phyloP scores from a whole-genome alignment of 305 asterid species.

The Rubia balearica region DNA sequence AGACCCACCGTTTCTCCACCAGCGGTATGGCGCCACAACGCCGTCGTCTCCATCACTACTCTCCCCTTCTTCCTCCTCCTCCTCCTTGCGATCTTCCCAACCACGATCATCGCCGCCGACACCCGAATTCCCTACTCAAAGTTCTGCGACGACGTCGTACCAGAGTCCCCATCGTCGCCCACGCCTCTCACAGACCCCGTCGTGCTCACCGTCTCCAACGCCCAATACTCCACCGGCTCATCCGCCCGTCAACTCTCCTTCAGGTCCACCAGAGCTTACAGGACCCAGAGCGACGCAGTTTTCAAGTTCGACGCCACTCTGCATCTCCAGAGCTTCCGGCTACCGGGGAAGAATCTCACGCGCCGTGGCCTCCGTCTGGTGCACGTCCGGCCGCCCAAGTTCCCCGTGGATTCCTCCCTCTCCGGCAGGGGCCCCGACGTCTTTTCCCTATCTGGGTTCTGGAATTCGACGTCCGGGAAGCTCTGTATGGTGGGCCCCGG shows the following conservation, averaged over 20 bases:
- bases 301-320: constrained; percentile 48
- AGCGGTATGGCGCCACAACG: constrained; percentile 5
- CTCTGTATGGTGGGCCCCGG: constrained; percentile 88
- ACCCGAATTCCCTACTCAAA: constrained; percentile 38
- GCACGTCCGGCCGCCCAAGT: constrained; percentile 60
- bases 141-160: constrained; percentile 47
- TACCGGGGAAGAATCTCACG: constrained; percentile 24
- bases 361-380: constrained; percentile 68
- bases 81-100: constrained; percentile 20
- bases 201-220: constrained; percentile 32
- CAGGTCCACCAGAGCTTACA: constrained; percentile 29
- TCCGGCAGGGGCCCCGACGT: constrained; percentile 15
- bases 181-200: constrained; percentile 25
- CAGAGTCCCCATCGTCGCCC: constrained; percentile 35
- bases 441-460: constrained; percentile 50
- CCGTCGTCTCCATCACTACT: neutral
- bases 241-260: constrained; percentile 35
- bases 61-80: constrained; percentile 14
- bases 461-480: constrained; percentile 73
- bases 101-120: constrained; percentile 24
- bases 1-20: neutral
- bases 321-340: constrained; percentile 20
- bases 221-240: constrained; percentile 27
- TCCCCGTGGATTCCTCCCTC: constrained; percentile 37
- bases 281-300: constrained; percentile 45